Base-by-base conservation (phyloP, 2,329 filamentous ascomycete genomes). In the Phialocephala subalpina region DNA sequence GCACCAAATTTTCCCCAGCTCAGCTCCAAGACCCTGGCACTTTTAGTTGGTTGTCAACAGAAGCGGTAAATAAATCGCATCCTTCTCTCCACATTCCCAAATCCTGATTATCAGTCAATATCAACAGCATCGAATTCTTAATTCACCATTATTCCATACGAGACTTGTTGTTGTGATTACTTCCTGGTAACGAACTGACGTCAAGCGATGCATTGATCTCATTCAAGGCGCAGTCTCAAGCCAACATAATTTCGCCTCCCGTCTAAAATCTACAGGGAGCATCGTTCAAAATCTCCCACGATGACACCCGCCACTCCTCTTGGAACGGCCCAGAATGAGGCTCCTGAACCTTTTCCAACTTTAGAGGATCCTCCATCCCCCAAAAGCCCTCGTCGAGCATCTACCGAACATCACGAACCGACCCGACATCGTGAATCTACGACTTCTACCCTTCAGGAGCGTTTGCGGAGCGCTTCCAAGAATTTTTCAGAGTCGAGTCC, bases 401-500 rank as follows among this genome's bases (percentile, higher is more conserved):
- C 33, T 40, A 68, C 65, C 9, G 66, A 67, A 11, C 59, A 53
- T 20, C 62, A 49, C 45, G 59, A 67, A n/a, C 47, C 45, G 9
- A 63, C n/a, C 33, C 56, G 57, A 20, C 35, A 25, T 42, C 66
- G 63, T 29, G 22, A 57, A 55, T 65, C 66, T 27, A 60, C 63
- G 11, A 62, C 66, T 8, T 75, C 73, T n/a, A 69, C 70, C 18
- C 58, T 73, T 36, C 42, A 66, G 64, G 68, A 61, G 22, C 74
- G 74, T 27, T 47, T 77, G 22, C 73, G 75, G 42, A 72, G 70
- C 58, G 75, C 70, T 16, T 76, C 75, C 1, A 72, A 72, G 60
- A 72, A 68, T 5, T 85, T 86, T 66, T 78, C 80, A 62, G 78
- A 82, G 56, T 85, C 83, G 5, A 80, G 78, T 14, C 77, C 81